Conservation (phyloP, 2,329 filamentous ascomycete species). For the Fusarium fracticaudum region DNA sequence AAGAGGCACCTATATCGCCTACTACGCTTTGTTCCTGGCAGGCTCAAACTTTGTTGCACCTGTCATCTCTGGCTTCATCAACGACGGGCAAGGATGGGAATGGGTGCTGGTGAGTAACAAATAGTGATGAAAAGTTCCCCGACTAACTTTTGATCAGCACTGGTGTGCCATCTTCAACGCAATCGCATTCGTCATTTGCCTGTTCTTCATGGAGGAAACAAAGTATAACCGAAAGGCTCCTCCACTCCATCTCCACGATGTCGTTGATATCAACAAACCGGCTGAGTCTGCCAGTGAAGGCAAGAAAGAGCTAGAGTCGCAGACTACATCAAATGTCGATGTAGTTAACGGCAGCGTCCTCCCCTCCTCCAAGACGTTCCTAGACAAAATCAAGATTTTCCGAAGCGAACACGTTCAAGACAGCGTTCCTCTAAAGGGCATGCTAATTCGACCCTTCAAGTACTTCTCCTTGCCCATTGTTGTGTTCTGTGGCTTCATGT, state of each 20-base stretch:
- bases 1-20: background rate
- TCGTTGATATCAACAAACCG: rapidly evolving
- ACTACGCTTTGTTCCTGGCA: background rate
- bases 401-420: background rate
- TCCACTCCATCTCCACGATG: background rate
- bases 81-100: background rate
- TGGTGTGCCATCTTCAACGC: background rate
- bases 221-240: background rate
- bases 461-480: background rate
- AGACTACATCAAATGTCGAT: background rate
- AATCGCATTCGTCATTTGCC: background rate
- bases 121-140: rapidly evolving
- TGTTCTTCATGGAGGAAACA: background rate
- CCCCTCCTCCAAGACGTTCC: background rate
- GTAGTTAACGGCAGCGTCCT: background rate
- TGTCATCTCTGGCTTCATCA: background rate
- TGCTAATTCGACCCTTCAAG: background rate
- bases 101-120: background rate
- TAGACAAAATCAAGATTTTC: background rate
- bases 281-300: rapidly evolving
- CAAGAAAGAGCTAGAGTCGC: background rate
- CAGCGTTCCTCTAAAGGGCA: background rate
- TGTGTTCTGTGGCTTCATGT: background rate
- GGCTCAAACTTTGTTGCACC: background rate
- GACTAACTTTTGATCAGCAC: background rate